These are phyloP conservation scores for Chytriomyces sp. DNA, from an alignment of 192 early-diverging fungal genomes.

Conservation along the genomic window DNA sequence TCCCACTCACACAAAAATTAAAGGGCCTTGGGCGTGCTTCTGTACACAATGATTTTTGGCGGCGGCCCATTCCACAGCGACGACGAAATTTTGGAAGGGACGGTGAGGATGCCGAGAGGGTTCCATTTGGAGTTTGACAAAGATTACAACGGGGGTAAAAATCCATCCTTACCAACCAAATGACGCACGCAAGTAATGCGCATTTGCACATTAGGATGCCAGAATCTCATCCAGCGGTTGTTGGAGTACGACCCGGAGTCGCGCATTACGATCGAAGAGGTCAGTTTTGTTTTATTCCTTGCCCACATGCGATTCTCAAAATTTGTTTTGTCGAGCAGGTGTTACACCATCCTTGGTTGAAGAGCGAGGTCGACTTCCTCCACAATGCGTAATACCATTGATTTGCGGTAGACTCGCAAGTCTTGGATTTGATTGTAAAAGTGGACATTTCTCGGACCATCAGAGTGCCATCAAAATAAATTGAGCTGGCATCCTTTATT, in stretches of 20 bases:
- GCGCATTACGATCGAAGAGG: not conserved
- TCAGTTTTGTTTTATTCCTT: not conserved
- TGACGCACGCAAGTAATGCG: not conserved
- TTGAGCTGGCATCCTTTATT: no score
- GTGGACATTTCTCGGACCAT: no score
- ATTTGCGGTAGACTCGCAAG: no score
- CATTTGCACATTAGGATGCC: not conserved
- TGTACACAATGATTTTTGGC: slow-evolving; percentile 54
- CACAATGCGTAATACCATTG: no score
- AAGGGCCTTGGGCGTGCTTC: slow-evolving; percentile 54
- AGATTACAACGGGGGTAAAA: not conserved
- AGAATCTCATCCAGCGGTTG: not conserved
- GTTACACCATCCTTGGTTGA: no score
- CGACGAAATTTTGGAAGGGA: slow-evolving; percentile 48
- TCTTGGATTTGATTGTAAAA: no score
- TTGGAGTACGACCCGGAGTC: not conserved
- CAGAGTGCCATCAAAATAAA: no score
- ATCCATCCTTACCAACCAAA: not conserved
- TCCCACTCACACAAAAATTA: not conserved
- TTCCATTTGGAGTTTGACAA: not conserved
- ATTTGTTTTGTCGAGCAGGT: no score
- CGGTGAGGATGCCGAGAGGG: slow-evolving; percentile 18
- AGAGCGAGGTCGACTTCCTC: no score
- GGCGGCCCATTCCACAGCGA: slow-evolving; percentile 55
- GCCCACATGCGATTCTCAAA: no score